Evolutionary conservation across 179 eudicot genomes (phyloP), one percentile per base, ranked within the genome.

Genomic region (Vitellaria paradoxa): DNA sequence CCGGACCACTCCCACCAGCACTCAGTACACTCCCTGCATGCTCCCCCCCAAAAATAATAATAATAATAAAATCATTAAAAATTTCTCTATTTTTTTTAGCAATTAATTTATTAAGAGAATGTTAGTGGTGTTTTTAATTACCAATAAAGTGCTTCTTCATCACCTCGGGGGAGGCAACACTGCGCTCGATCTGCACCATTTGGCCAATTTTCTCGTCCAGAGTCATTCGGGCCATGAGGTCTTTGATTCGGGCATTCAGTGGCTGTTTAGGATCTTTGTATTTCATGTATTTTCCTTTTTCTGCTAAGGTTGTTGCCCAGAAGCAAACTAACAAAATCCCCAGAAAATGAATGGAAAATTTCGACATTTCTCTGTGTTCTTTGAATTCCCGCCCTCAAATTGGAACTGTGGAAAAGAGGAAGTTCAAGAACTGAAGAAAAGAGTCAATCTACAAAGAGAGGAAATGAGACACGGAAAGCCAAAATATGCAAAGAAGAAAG

Each of bases 201-300:
- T 92, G 98, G 62, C 97, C 98, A 61, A 93, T 88, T 88, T 93
- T 93, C 81, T 93, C 98, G 46, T 83, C 89, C 75, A 93, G 81
- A 59, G 91, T 93, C 98, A 93, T 93, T 74, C 87, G 84, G 12
- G 82, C 70, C 87, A 93, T 70, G 14, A 93, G 85, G 80, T 93
- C 97, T 76, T 89, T 87, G 7, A 87, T 87, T 52, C 98, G 88
- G 55, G 67, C 78, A 18, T 80, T 83, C 15, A 87, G 20, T 0
- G 92, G 81, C 70, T 87, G 91, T 26, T 83, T 91, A 0, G 95
- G 88, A 77, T 93, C 93, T 83, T 89, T 92, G 84, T 92, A 93
- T 15, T 80, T 62, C 75, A 79, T 73, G 82, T 83, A 83, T 62
- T 53, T 23, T 69, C 79, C 89, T 20, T n/a, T n/a, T n/a, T 88